These are phyloP conservation scores for Whalleya microplaca DNA, from an alignment of 2,329 filamentous ascomycete genomes.

Conservation along the genomic window DNA sequence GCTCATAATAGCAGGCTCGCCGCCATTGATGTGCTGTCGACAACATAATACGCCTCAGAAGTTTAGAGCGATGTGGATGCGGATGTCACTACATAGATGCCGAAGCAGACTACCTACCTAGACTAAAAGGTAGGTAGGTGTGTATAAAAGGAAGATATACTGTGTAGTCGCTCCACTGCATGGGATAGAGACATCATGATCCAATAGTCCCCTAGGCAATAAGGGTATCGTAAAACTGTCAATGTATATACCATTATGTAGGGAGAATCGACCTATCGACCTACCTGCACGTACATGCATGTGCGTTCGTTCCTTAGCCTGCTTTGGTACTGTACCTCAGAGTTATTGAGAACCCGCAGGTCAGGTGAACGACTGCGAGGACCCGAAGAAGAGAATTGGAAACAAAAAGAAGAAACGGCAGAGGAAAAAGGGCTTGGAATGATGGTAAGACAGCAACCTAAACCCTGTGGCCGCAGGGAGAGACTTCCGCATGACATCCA, in stretches of 20 bases:
- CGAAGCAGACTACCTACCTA: background rate
- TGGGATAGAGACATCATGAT: background rate
- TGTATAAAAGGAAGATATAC: too few species aligned
- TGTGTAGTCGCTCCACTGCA: slow-evolving; percentile 19
- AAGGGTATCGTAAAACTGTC: too few species aligned
- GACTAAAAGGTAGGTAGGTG: too few species aligned
- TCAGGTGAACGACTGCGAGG: background rate
- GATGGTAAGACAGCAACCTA: slow-evolving; percentile 12
- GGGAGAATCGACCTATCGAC: too few species aligned
- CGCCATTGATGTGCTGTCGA: slow-evolving; percentile 23
- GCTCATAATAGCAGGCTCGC: too few species aligned
- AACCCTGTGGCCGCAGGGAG: slow-evolving; percentile 12
- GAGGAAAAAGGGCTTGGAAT: slow-evolving; percentile 17
- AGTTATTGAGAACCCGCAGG: too few species aligned
- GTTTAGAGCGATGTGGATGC: background rate
- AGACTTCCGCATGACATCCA: slow-evolving; percentile 19
- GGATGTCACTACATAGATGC: background rate
- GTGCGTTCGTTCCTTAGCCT: too few species aligned
- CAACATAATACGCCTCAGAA: slow-evolving; percentile 13
- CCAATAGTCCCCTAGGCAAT: too few species aligned
- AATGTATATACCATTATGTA: too few species aligned
- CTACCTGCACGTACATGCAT: too few species aligned
- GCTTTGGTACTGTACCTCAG: too few species aligned
- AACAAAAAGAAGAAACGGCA: slow-evolving; percentile 17
- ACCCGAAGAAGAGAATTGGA: slow-evolving; percentile 10